phyloP scores from a whole-genome alignment of 176 grass and related monocot genomes.

The Leersia perrieri region DNA sequence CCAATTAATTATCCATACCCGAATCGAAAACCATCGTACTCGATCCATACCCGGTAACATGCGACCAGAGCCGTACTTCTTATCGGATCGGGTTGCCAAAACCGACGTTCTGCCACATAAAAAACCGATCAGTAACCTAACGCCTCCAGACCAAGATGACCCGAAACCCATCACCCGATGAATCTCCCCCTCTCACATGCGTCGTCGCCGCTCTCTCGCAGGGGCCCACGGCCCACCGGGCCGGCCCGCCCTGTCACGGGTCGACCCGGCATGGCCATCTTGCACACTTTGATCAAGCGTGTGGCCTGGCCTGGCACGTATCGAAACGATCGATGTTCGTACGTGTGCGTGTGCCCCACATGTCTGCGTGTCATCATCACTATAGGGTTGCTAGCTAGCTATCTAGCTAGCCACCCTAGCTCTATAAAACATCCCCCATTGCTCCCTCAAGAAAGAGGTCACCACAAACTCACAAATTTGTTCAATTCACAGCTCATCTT shows the following conservation, averaged over 20 bases:
- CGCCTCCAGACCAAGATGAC: no score
- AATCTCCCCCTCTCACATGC: no score
- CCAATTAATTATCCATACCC: not conserved
- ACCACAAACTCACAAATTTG: no score
- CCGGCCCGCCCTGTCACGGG: constrained; percentile 41
- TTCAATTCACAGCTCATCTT: constrained; percentile 1
- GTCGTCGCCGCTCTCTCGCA: no score
- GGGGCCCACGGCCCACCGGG: constrained; percentile 21
- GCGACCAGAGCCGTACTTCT: not conserved
- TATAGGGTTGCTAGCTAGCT: not conserved
- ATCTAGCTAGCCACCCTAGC: not conserved
- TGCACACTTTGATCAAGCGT: constrained; percentile 29
- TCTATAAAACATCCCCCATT: constrained; percentile 38
- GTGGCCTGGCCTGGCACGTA: constrained; percentile 24
- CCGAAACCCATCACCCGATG: not conserved
- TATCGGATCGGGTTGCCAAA: not conserved
- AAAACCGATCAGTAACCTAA: no score
- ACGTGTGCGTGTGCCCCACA: constrained; percentile 8
- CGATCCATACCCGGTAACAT: not conserved
- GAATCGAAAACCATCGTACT: not conserved
- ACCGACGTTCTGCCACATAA: no score
- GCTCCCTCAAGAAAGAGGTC: no score
- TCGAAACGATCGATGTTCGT: not conserved
- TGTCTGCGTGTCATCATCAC: not conserved
- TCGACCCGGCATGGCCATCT: constrained; percentile 36